Evolutionary conservation across 768 basidiomycete species (phyloP), one percentile per base, ranked within the genome.

Genomic region (Phlebiopsis gigantea): DNA sequence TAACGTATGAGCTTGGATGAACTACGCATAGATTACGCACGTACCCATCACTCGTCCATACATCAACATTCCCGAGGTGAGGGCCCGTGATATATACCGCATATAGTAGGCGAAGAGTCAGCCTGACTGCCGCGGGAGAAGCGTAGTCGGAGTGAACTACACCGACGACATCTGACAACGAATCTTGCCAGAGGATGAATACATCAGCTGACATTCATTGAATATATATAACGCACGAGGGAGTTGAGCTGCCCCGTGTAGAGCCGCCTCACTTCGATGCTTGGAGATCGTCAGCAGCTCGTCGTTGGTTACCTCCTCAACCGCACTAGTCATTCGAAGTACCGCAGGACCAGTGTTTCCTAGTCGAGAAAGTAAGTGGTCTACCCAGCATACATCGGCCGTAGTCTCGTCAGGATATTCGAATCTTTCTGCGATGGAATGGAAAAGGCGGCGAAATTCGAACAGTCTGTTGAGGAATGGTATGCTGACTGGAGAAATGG

Each of bases 171-270:
- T 69, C 72, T n/a, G 69, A 56, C 85, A 82, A 90, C 6, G 66
- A 73, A 46, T 80, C 88, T 87, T 12, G 17, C 34, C 12, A 63
- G 29, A 29, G 55, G 1, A 41, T 19, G 46, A 25, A 24, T 46
- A 5, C 39, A 69, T 61, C 12, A 19, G 34, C 9, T 51, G 44
- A 19, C 4, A 24, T 47, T 21, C 15, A 34, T 28, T 41, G 25
- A 51, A 5, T 25, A 39, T 6, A 22, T 21, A 12, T 14, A 43
- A 55, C 63, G 58, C 68, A 84, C 88, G 77, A 57, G 89, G 88
- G n/a, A 91, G 70, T 61, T 90, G 87, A 22, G 78, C 71, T 4
- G 85, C 83, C 41, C 85, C 86, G 41, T 77, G 75, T 28, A 88
- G 65, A 54, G 68, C 70, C 57, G 83, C 79, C 17, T 81, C 75